A percentile compares a stretch with the other conserved stretches of the same genome.
Conservation (phyloP, 306 rosid species). For the Erythrophleum fordii region DNA sequence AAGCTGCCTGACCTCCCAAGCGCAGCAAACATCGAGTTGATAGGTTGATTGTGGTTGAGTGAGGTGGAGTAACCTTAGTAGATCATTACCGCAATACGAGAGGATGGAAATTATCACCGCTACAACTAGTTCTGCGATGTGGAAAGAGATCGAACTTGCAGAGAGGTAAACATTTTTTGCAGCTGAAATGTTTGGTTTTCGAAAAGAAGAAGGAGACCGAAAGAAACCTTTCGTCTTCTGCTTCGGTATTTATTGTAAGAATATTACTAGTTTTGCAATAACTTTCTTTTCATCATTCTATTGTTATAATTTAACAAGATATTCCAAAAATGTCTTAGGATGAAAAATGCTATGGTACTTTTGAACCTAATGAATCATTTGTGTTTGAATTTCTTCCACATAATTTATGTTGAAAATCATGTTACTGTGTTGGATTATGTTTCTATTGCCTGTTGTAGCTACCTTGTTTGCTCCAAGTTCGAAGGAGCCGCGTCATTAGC, state of each 20-base stretch:
- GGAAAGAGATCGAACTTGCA: conserved; percentile 72
- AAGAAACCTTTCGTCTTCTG: not conserved
- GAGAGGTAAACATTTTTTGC: conserved; percentile 59
- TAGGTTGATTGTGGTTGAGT: not conserved
- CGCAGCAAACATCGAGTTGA: no score
- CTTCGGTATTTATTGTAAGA: no score
- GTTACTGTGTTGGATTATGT: not conserved
- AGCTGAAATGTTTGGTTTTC: not conserved
- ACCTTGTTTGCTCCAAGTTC: conserved; percentile 76
- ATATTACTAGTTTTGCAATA: not conserved
- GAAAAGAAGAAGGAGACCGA: not conserved
- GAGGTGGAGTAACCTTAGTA: not conserved
- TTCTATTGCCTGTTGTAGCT: conserved; percentile 51
- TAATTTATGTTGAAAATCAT: not conserved
- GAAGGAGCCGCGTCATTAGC: conserved; percentile 68
- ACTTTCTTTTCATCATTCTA: not conserved
- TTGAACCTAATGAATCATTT: not conserved
- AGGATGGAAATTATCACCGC: conserved; percentile 20
- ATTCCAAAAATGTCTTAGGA: not conserved
- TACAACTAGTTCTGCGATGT: conserved; percentile 36
- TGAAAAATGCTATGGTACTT: not conserved
- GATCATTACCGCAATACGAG: not conserved
- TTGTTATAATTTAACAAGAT: not conserved
- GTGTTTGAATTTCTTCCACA: not conserved
- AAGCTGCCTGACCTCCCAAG: no score